Evolutionary conservation across 1,284 basidiomycete genomes (phyloP).

Genomic region (Sanghuangporus weigelae): DNA sequence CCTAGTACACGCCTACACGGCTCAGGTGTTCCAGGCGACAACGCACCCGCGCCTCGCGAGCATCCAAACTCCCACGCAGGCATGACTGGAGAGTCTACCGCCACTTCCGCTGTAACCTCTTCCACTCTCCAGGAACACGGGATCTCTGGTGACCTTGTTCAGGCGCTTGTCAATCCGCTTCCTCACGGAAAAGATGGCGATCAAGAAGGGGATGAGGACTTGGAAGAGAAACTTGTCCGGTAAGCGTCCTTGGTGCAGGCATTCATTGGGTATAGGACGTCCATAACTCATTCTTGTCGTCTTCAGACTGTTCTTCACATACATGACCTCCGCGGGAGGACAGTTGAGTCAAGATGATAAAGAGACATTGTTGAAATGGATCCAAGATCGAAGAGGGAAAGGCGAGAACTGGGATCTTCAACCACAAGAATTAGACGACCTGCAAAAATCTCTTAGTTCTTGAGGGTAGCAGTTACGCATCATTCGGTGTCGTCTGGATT

Average conservation of each 20-base stretch:
- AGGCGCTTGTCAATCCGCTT: constrained; percentile 44
- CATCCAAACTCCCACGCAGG: constrained; percentile 66
- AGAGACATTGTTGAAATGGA: constrained; percentile 31
- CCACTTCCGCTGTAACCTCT: constrained; percentile 45
- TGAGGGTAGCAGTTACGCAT: neutral
- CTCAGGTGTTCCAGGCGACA: constrained; percentile 17
- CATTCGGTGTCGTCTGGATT: neutral
- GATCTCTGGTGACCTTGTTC: constrained; percentile 38
- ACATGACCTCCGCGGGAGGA: constrained; percentile 40
- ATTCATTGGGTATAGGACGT: neutral
- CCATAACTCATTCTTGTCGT: neutral
- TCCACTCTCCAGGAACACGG: constrained; percentile 43
- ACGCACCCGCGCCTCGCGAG: constrained; percentile 31
- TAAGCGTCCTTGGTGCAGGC: constrained; percentile 31
- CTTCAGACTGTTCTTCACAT: constrained; percentile 51
- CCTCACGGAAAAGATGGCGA: constrained; percentile 71
- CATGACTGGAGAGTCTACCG: constrained; percentile 44
- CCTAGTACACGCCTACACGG: constrained; percentile 10
- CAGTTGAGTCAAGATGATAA: constrained; percentile 41
- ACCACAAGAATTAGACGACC: constrained; percentile 25
- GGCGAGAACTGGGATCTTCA: constrained; percentile 24
- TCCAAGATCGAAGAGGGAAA: constrained; percentile 22
- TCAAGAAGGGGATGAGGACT: constrained; percentile 65
- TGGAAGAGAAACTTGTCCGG: constrained; percentile 75
- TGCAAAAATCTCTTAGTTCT: constrained; percentile 20